Conservation (phyloP, 2,329 filamentous ascomycete species). For the Xylariaceae sp. region DNA sequence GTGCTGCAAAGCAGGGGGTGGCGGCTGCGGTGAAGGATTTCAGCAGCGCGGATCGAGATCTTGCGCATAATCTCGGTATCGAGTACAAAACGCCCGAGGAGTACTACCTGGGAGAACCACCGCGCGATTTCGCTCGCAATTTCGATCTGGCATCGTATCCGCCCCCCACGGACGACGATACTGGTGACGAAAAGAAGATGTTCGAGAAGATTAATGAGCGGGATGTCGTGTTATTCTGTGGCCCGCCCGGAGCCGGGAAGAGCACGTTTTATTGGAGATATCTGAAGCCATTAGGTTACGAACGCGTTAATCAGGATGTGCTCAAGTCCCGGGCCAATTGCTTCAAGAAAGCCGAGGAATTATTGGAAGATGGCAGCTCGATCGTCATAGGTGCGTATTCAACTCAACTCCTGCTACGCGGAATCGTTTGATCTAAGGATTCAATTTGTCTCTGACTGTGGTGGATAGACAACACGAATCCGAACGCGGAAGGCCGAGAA, state of each 20-base stretch:
- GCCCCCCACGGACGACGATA: constrained; percentile 32
- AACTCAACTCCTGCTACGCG: not conserved
- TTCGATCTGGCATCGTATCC: constrained; percentile 65
- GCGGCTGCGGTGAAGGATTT: constrained; percentile 48
- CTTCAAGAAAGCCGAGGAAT: constrained; percentile 64
- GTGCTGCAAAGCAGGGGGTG: constrained; percentile 26
- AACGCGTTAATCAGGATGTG: constrained; percentile 83
- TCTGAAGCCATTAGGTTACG: constrained; percentile 72
- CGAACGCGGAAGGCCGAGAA: constrained; percentile 69
- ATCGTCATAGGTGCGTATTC: constrained; percentile 64
- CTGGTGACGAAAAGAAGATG: constrained; percentile 33
- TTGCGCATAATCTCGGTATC: constrained; percentile 80
- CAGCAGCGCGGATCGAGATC: constrained; percentile 65
- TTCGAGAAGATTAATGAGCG: constrained; percentile 57
- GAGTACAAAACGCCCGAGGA: constrained; percentile 84
- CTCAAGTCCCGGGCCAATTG: constrained; percentile 69
- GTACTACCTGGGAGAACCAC: constrained; percentile 68
- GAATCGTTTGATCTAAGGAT: not conserved
- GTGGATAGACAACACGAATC: constrained; percentile 87
- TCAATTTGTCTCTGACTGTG: not conserved
- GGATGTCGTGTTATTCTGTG: constrained; percentile 81
- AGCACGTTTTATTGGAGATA: constrained; percentile 82
- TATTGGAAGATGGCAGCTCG: constrained; percentile 58
- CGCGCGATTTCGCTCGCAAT: constrained; percentile 59
- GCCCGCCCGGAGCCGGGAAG: constrained; percentile 85